Evolutionary conservation across 2,329 filamentous ascomycete genomes (phyloP).

Genomic region (Cercospora sp.): DNA sequence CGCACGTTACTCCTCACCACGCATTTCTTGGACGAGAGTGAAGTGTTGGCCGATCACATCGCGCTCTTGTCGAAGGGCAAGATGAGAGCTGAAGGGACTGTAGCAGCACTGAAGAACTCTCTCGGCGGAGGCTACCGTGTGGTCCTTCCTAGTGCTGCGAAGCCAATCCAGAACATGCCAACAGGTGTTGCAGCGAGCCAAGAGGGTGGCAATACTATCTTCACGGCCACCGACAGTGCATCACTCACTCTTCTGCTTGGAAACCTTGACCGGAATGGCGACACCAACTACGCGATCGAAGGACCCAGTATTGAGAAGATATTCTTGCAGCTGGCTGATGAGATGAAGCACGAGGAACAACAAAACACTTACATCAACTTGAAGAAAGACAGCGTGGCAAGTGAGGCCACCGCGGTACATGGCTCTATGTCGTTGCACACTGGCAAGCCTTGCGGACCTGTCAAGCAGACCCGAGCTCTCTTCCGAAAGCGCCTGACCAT

Average conservation of each 20-base stretch:
- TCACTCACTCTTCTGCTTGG: slow-evolving; percentile 16
- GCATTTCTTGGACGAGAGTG: slow-evolving; percentile 88
- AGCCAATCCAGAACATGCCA: not conserved
- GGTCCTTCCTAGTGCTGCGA: not conserved
- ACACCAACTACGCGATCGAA: slow-evolving; percentile 75
- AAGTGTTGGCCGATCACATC: slow-evolving; percentile 81
- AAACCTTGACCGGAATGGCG: slow-evolving; percentile 60
- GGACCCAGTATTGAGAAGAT: slow-evolving; percentile 89
- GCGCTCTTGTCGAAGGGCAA: slow-evolving; percentile 80
- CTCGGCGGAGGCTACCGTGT: slow-evolving; percentile 81
- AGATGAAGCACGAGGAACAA: slow-evolving; percentile 46
- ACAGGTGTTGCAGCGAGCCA: not conserved
- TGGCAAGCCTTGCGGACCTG: slow-evolving; percentile 28
- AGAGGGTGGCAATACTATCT: slow-evolving; percentile 10
- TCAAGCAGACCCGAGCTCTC: slow-evolving; percentile 67
- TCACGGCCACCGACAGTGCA: slow-evolving; percentile 14
- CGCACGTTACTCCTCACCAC: slow-evolving; percentile 84
- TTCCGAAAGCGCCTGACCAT: slow-evolving; percentile 75
- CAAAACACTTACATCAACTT: slow-evolving; percentile 7
- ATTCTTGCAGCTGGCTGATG: slow-evolving; percentile 79
- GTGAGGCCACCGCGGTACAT: slow-evolving; percentile 2
- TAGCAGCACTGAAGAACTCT: slow-evolving; percentile 75
- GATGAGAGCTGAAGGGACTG: slow-evolving; percentile 76
- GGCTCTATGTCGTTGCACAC: slow-evolving; percentile 22
- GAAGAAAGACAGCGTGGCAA: slow-evolving; percentile 7